Evolutionary conservation across 2,329 filamentous ascomycete species (phyloP).

Genomic region (Emergomyces pasteurianus): DNA sequence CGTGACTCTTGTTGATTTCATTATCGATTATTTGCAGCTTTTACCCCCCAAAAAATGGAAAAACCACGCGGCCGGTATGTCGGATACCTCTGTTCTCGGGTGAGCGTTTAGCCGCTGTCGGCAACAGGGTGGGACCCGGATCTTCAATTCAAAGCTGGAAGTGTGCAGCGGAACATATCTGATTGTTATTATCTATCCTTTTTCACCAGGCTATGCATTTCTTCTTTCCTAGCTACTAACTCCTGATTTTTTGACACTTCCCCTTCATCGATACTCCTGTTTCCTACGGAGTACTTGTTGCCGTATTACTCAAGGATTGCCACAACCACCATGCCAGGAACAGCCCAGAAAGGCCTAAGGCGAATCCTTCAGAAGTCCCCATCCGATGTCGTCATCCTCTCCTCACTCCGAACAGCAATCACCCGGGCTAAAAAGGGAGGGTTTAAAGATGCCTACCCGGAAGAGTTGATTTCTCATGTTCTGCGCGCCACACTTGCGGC

Average conservation of each 20-base stretch:
- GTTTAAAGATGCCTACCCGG: conserved; percentile 79
- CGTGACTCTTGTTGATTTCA: background rate
- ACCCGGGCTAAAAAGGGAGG: conserved; percentile 72
- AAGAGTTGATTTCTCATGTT: conserved; percentile 62
- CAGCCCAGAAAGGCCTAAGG: conserved; percentile 53
- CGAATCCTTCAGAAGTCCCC: conserved; percentile 68
- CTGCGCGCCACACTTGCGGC: conserved; percentile 57
- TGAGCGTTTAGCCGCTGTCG: background rate
- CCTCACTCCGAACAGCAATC: conserved; percentile 77
- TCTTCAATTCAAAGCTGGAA: background rate
- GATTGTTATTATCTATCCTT: background rate
- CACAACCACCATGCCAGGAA: conserved; percentile 31
- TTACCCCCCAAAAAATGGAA: background rate
- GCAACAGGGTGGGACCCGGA: background rate
- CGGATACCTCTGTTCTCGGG: background rate
- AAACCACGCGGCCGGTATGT: background rate
- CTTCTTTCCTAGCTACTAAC: background rate
- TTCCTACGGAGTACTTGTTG: background rate
- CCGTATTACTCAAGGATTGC: too few relatives aligned
- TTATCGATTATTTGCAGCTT: background rate
- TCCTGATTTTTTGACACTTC: background rate
- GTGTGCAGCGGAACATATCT: background rate
- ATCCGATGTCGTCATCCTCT: conserved; percentile 76
- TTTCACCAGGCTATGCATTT: background rate
- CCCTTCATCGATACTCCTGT: background rate